phyloP scores from a whole-genome alignment of 148 eudicot genomes.

The Beta vulgaris region DNA sequence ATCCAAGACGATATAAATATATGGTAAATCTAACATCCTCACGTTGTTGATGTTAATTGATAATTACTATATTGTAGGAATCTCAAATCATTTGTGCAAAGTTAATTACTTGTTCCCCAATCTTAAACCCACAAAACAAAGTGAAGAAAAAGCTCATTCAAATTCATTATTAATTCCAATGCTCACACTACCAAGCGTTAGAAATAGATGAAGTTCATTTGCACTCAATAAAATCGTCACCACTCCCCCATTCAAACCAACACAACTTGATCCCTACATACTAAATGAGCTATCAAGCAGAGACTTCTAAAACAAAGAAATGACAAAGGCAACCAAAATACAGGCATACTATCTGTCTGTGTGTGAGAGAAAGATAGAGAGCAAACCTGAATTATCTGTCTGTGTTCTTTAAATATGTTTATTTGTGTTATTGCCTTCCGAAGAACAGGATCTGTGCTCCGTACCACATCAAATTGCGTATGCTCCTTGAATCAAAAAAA shows the following conservation, averaged over 20 bases:
- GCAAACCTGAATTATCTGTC: conserved; percentile 89
- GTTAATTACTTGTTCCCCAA: background rate
- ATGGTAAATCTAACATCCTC: background rate
- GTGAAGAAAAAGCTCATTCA: background rate
- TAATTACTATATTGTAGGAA: background rate
- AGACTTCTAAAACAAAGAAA: background rate
- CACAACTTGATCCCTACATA: background rate
- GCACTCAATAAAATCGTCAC: background rate
- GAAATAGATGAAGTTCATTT: background rate
- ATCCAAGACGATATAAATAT: background rate
- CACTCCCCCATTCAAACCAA: background rate
- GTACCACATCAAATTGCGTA: conserved; percentile 72
- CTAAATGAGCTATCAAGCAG: background rate
- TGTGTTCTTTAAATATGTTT: conserved; percentile 72
- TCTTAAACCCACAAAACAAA: background rate
- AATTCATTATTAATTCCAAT: background rate
- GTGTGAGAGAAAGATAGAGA: conserved; percentile 21
- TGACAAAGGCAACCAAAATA: background rate
- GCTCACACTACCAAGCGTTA: background rate
- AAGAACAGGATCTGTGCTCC: conserved; percentile 57
- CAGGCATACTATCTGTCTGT: conserved; percentile 53
- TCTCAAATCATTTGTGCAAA: background rate
- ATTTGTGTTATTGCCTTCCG: conserved; percentile 69
- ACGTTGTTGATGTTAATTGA: background rate
- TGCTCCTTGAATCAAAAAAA: conserved; percentile 47